phyloP scores from a whole-genome alignment of 345 rosid genomes.

The Citrus glauca region DNA sequence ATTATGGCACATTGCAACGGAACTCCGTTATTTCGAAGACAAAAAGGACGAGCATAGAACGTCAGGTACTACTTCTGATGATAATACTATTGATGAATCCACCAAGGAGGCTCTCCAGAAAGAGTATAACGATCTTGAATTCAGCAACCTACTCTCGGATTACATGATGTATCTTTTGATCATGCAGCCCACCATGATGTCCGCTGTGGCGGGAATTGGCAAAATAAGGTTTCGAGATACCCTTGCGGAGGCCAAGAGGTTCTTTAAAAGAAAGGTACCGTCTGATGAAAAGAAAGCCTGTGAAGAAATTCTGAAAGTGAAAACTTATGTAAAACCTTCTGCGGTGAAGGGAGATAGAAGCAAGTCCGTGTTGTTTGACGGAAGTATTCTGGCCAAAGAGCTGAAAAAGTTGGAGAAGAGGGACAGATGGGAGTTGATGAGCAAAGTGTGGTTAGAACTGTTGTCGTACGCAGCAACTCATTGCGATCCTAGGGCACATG shows the following conservation, averaged over 20 bases:
- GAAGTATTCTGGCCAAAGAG: constrained; percentile 52
- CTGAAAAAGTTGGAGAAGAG: constrained; percentile 3
- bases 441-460: constrained; percentile 65
- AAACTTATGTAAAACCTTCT: constrained; percentile 37
- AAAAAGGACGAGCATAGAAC: background rate
- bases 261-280: constrained; percentile 28
- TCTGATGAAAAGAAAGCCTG: background rate
- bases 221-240: constrained; percentile 52
- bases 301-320: background rate
- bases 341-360: background rate
- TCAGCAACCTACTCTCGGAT: constrained; percentile 51
- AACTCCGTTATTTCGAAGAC: constrained; percentile 30
- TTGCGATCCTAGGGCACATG: constrained; percentile 50
- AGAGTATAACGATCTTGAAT: constrained; percentile 7
- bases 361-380: constrained; percentile 20
- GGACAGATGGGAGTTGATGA: constrained; percentile 47
- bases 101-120: no score
- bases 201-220: constrained; percentile 52
- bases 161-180: constrained; percentile 59
- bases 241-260: constrained; percentile 37
- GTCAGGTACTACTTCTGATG: no score
- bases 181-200: constrained; percentile 50
- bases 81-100: no score
- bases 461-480: constrained; percentile 56
- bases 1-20: constrained; percentile 68